phyloP scores from a whole-genome alignment of 495 filamentous ascomycete genomes.

The Filosporella fistucella region DNA sequence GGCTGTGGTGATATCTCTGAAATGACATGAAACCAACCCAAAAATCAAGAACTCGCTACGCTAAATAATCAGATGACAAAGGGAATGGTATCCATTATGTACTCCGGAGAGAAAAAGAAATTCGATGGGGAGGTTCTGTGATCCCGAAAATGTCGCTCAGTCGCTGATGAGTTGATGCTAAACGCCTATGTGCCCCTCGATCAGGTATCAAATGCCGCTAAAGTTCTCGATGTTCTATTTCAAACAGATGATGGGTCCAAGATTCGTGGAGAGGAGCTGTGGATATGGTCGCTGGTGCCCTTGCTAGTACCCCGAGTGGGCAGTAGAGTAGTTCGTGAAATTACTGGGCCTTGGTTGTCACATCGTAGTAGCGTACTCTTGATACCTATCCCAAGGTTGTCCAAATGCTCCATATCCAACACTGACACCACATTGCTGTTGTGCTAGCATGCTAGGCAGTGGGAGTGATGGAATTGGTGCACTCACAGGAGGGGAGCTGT shows the following conservation, averaged over 20 bases:
- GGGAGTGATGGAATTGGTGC: conserved; percentile 76
- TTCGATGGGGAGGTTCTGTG: conserved; percentile 16
- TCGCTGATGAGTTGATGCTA: conserved; percentile 24
- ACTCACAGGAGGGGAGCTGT: conserved; percentile 54
- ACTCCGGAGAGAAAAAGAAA: conserved; percentile 19
- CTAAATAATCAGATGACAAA: conserved; percentile 22
- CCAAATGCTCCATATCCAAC: conserved; percentile 70
- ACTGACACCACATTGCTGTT: conserved; percentile 75
- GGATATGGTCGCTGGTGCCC: conserved; percentile 21
- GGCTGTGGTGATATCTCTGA: conserved; percentile 16
- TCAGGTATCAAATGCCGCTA: conserved; percentile 26
- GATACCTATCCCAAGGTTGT: conserved; percentile 56
- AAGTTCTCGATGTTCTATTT: conserved; percentile 17
- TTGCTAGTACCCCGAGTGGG: conserved; percentile 20
- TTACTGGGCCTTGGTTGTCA: conserved; percentile 48
- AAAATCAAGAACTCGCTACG: conserved; percentile 25
- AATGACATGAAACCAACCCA: conserved; percentile 12
- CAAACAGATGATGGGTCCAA: conserved; percentile 8
- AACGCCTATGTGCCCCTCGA: conserved; percentile 22
- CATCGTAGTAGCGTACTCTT: conserved; percentile 58
- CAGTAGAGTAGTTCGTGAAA: conserved; percentile 21
- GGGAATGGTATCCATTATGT: conserved; percentile 28
- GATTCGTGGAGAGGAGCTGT: conserved; percentile 6
- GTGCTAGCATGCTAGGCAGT: conserved; percentile 83
- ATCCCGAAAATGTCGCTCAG: conserved; percentile 24